Evolutionary conservation across 2,329 filamentous ascomycete species (phyloP), one percentile per base, ranked within the genome.

Genomic region (Cadophora malorum): DNA sequence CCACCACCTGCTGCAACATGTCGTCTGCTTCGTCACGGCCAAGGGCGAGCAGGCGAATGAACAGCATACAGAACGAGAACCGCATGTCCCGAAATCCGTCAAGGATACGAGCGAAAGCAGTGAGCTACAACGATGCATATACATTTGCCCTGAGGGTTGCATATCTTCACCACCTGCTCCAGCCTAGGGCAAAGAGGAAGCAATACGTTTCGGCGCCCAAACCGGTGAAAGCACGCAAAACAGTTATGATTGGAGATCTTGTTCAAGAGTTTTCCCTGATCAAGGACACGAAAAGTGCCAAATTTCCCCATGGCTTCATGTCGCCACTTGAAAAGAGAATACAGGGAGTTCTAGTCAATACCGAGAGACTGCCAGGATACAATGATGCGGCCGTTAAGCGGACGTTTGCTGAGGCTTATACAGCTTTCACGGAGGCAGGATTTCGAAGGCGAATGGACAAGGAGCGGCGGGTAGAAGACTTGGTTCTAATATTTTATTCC

Each of bases 401-500:
- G 70, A 96, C 93, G 1, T 99, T 99, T 81, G 96, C 93, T 65
- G 92, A 93, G 72, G 97, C 97, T 71, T 91, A 97, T 78, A 97
- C 95, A 68, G 91, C 93, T 66, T 92, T 99, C 79, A 97, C 95
- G 74, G 93, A 96, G 70, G 90, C 90, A 70, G 89, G 88, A 56
- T 97, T 97, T 77, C 90, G 93, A 73, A 96, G 94, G 81, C 91
- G 90, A 68, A 93, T 97, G 83, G 94, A 97, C 77, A 97, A 97
- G 81, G 95, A 97, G 79, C 88, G 95, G 70, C 90, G 95, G 76
- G 90, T 97, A 25, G 96, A 99, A 80, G 94, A 97, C 71, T 82
- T 98, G 63, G 89, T 99, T 63, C 85, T 99, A 73, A 97, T 98
- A 71, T 98, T 99, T 83, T 98, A 96, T 81, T 96, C 94, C 1